phyloP scores from a whole-genome alignment of 139 green algal species.

The Chlorella sorokiniana region DNA sequence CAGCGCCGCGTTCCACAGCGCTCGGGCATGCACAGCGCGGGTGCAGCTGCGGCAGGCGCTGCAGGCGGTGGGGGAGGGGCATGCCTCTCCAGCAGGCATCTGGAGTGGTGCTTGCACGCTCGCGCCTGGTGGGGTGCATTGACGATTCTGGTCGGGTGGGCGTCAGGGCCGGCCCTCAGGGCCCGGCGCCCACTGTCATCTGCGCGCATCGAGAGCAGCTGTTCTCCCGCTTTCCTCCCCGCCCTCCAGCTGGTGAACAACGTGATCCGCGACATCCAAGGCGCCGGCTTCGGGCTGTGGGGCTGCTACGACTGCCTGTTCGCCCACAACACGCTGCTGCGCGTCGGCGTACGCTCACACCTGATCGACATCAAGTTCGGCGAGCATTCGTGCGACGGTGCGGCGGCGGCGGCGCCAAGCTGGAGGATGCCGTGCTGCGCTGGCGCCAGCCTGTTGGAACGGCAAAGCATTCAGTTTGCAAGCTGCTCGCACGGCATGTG shows the following conservation, averaged over 20 bases:
- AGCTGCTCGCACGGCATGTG: not conserved
- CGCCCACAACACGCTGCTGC: conserved; percentile 24
- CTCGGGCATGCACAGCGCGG: too few species aligned
- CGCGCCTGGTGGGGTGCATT: too few species aligned
- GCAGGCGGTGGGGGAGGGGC: not conserved
- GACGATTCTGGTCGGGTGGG: too few species aligned
- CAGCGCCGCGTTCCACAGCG: too few species aligned
- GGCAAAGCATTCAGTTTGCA: not conserved
- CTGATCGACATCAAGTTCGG: conserved; percentile 8
- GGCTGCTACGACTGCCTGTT: conserved; percentile 31
- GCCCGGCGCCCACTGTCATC: not conserved
- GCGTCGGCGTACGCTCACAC: not conserved
- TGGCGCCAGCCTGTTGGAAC: not conserved
- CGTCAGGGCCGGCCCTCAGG: too few species aligned
- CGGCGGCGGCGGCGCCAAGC: not conserved
- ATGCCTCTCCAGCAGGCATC: not conserved
- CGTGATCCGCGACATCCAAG: not conserved
- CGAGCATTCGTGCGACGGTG: not conserved
- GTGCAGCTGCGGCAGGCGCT: too few species aligned
- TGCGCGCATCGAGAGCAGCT: not conserved
- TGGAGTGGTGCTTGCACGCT: not conserved
- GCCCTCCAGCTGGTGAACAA: conserved; percentile 13
- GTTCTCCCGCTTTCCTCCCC: not conserved
- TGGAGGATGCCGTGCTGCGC: not conserved
- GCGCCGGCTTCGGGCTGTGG: conserved; percentile 16